These are phyloP conservation scores for Leccinellum rugosiceps DNA, from an alignment of 768 basidiomycete genomes.

Conservation along the genomic window DNA sequence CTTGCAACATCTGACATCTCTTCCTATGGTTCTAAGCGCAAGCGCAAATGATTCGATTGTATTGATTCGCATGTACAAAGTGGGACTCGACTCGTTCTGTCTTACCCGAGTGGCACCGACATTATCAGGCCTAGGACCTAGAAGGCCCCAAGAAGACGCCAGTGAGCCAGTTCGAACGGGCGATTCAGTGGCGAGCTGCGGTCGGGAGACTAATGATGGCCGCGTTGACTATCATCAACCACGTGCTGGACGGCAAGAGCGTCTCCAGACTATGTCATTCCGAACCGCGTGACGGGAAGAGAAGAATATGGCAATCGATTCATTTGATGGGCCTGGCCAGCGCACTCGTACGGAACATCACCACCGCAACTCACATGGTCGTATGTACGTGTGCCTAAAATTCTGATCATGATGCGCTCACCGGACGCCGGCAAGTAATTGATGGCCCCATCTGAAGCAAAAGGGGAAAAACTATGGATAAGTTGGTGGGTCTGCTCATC, in stretches of 20 bases:
- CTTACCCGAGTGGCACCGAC: too few relatives aligned
- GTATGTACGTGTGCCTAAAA: conserved; percentile 19
- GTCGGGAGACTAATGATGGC: not conserved
- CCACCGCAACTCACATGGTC: not conserved
- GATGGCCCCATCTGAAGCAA: conserved; percentile 1
- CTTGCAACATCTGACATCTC: too few relatives aligned
- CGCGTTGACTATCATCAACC: not conserved
- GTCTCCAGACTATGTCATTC: not conserved
- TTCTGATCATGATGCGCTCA: conserved; percentile 23
- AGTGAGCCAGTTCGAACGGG: not conserved
- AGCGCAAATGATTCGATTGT: too few relatives aligned
- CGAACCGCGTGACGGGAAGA: not conserved
- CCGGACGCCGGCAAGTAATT: not conserved
- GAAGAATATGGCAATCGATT: not conserved
- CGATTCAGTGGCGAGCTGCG: too few relatives aligned
- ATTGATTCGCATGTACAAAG: too few relatives aligned
- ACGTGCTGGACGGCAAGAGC: too few relatives aligned
- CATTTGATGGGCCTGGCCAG: too few relatives aligned
- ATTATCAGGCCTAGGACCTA: not conserved
- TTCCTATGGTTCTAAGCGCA: too few relatives aligned
- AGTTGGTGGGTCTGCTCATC: conserved; percentile 5
- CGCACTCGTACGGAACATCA: not conserved
- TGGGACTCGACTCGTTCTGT: too few relatives aligned
- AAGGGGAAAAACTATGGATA: conserved; percentile 2
- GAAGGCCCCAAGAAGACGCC: not conserved